Base-by-base conservation (phyloP, 1,139 yeast species). In the Magnusiomyces suaveolens region DNA sequence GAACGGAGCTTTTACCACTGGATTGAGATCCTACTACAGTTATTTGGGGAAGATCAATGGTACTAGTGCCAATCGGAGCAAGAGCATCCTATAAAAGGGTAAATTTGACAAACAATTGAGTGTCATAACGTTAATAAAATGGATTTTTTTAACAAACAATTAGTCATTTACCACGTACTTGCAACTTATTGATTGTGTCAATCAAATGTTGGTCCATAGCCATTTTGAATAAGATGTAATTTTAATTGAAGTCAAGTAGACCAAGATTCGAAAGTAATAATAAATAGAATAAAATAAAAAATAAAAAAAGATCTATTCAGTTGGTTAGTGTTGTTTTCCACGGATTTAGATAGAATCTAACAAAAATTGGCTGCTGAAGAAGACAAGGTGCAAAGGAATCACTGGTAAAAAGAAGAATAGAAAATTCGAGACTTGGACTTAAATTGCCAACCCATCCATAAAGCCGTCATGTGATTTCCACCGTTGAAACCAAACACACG, bases 11-110 rank as follows among this genome's bases (percentile, higher is more conserved):
- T 70, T 90, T 90, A 63, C 97, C 97, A 62, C 92, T 82, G 46
- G 96, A 87, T 70, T 90, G 97, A 1, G 96, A 88, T 48, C 97
- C 97, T 46, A 90, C 96, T 23, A 90, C 97, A 2, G 97, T 89
- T 65, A 90, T 90, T 71, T 90, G 97, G 29, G 97, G 97, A 64
- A 90, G 77, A 72, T 92, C 98, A 43, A 74, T 72, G 26, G 75
- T 70, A 58, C 73, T 70, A 8, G 72, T 89, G 50, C 97, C 96
- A 56, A 92, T 75, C 20, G 97, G 95, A 4, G 97, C 96, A 68
- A 90, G 77, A 6, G 97, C 98, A 67, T 64, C 98, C 51, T 48
- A 36, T 72, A 90, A 38, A n/a, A n/a, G n/a, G n/a, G n/a, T n/a
- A n/a, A n/a, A n/a, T n/a, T n/a, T n/a, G n/a, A n/a, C n/a, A n/a